A percentile compares a stretch with the other conserved stretches of the same genome.
Evolutionary conservation across 306 rosid genomes (phyloP).

Genomic region (Carpinus viminea): DNA sequence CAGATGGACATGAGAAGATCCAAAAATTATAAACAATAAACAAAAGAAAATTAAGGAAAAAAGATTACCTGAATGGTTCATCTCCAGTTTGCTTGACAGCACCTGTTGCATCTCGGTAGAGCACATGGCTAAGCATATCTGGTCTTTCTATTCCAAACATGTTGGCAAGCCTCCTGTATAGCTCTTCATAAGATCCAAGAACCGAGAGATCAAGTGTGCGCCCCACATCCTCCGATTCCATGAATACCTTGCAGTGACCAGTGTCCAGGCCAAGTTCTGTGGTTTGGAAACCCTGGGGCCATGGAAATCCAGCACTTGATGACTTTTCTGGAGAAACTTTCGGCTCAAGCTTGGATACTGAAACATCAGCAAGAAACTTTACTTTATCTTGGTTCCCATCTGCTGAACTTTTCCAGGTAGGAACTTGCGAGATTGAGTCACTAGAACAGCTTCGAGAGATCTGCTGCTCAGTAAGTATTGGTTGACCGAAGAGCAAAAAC

Average conservation of each 20-base stretch:
- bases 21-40: conserved; percentile 5
- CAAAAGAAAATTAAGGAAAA: neutral
- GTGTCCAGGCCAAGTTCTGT: conserved; percentile 54
- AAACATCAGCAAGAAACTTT: conserved; percentile 44
- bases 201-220: conserved; percentile 70
- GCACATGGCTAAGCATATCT: conserved; percentile 65
- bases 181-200: conserved; percentile 80
- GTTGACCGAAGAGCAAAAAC: conserved; percentile 93
- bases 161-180: conserved; percentile 64
- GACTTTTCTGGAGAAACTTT: conserved; percentile 56
- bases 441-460: conserved; percentile 50
- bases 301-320: conserved; percentile 48
- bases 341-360: conserved; percentile 41
- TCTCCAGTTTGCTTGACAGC: conserved; percentile 76
- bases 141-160: conserved; percentile 86
- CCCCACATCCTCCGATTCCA: conserved; percentile 95
- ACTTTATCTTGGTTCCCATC: conserved; percentile 40
- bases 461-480: conserved; percentile 94
- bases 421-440: conserved; percentile 41
- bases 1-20: conserved; percentile 4
- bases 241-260: conserved; percentile 90
- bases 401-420: conserved; percentile 27
- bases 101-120: conserved; percentile 75
- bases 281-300: conserved; percentile 41
- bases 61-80: conserved; percentile 77